Evolutionary conservation across 768 basidiomycete genomes (phyloP).

Genomic region (Pisolithus marmoratus): DNA sequence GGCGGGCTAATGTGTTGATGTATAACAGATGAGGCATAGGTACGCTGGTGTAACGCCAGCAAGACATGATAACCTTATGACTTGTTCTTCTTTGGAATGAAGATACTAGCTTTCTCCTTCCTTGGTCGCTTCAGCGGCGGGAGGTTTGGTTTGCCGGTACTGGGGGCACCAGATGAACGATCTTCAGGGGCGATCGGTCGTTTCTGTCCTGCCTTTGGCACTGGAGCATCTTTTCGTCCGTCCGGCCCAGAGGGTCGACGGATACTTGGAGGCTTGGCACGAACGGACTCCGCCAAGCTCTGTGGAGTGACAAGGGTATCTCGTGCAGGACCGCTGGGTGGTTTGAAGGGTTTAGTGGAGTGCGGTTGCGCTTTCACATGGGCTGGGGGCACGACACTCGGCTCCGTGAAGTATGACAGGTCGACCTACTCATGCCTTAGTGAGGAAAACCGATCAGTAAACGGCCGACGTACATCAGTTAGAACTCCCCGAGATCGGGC

Average conservation of each 20-base stretch:
- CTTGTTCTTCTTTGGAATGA: slow-evolving; percentile 57
- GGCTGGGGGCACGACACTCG: slow-evolving; percentile 10
- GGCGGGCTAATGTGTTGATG: background rate
- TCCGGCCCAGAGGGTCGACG: slow-evolving; percentile 1
- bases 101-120: slow-evolving; percentile 37
- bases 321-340: slow-evolving; percentile 11
- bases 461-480: slow-evolving; percentile 44
- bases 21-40: too few species aligned
- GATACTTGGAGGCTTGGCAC: slow-evolving; percentile 18
- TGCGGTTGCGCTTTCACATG: slow-evolving; percentile 14
- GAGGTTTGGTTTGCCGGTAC: slow-evolving; percentile 21
- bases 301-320: slow-evolving; percentile 37
- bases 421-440: slow-evolving; percentile 24
- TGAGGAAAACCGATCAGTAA: slow-evolving; percentile 1
- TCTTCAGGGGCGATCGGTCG: slow-evolving; percentile 11
- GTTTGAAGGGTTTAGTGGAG: slow-evolving; percentile 15
- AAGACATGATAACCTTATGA: slow-evolving; percentile 11
- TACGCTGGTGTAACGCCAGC: too few species aligned
- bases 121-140: slow-evolving; percentile 27
- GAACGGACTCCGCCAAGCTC: slow-evolving; percentile 26
- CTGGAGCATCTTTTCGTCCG: slow-evolving; percentile 6
- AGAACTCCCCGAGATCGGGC: slow-evolving; percentile 62
- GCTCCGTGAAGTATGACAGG: slow-evolving; percentile 33
- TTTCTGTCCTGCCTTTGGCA: slow-evolving; percentile 13
- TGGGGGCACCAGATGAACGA: slow-evolving; percentile 11